Base-by-base conservation (phyloP, 768 basidiomycete genomes). In the Boletus reticulatus region DNA sequence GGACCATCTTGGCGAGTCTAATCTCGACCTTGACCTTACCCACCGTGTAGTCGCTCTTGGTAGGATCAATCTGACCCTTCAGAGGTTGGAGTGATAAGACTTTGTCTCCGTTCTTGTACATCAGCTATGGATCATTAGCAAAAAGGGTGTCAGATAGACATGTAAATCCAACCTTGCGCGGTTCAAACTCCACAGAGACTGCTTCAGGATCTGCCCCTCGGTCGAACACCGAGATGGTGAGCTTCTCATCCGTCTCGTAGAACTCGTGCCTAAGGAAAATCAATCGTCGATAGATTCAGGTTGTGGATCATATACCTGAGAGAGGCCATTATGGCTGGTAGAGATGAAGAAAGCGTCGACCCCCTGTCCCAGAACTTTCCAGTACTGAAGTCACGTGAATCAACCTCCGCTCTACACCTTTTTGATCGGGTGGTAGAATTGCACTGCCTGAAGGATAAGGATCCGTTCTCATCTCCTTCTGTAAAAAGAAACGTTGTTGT, bases 11-110 rank as follows among this genome's bases (percentile, higher is more conserved):
- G 43, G 66, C 75, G 27, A 99, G 77, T 20, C 82, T 81, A 50
- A 98, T 71, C 72, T 99, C 96, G 52, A 98, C 80, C 72, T 98
- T 98, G 63, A 94, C 85, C 67, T 87, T 89, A 20, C 92, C 84
- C 17, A 95, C 84, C 12, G 83, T 83, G 68, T 75, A 88, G 24
- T 78, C 77, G 61, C 84, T 83, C 54, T 77, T 74, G 31, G 76
- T 76, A 6, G 87, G 73, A 67, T 88, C 81, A 64, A 98, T 92
- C 67, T 86, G 84, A 41, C 89, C 90, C 64, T 87, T 88, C 14
- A 98, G 77, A 10, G 94, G 95, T 53, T 89, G 84, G 14, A 98
- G 75, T 6, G 76, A 74, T 42, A 95, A 78, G n/a, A 69, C 67
- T 62, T 86, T 88, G 44, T 89, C 88, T 60, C 85, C 89, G 60